phyloP scores from a whole-genome alignment of 2,329 filamentous ascomycete genomes.

The Phialemonium atrogriseum region DNA sequence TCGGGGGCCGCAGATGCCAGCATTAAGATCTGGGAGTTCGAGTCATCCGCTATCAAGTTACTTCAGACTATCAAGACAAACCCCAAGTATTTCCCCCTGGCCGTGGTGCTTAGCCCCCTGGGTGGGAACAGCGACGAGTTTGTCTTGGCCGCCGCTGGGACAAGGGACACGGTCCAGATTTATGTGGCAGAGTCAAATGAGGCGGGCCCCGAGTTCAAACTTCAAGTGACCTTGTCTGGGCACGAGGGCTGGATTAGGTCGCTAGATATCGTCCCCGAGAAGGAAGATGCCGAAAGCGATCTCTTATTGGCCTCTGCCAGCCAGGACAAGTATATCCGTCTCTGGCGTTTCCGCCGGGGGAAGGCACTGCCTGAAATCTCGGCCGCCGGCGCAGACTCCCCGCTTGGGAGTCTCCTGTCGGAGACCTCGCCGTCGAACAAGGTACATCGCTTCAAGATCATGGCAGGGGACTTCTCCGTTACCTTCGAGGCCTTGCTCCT shows the following conservation, averaged over 20 bases:
- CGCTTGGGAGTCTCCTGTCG: conserved; percentile 48
- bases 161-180: conserved; percentile 72
- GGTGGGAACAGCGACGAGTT: conserved; percentile 42
- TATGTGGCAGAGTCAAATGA: conserved; percentile 32
- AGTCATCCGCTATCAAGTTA: conserved; percentile 38
- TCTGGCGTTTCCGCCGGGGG: conserved; percentile 79
- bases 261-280: conserved; percentile 66
- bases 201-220: conserved; percentile 45
- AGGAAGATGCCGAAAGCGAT: conserved; percentile 46
- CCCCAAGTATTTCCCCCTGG: conserved; percentile 75
- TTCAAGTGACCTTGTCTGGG: conserved; percentile 71
- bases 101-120: conserved; percentile 60
- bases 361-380: conserved; percentile 52
- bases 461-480: conserved; percentile 60
- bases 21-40: conserved; percentile 61
- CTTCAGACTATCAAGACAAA: conserved; percentile 63
- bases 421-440: conserved; percentile 82
- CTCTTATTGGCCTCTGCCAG: conserved; percentile 84
- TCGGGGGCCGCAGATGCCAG: conserved; percentile 78
- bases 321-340: conserved; percentile 92
- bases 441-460: conserved; percentile 64
- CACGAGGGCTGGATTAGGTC: conserved; percentile 95
- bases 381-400: conserved; percentile 43
- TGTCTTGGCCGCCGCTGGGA: conserved; percentile 79
- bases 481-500: conserved; percentile 91